phyloP scores from a whole-genome alignment of 257 asterid species.

The Nyctanthes arbortristis region DNA sequence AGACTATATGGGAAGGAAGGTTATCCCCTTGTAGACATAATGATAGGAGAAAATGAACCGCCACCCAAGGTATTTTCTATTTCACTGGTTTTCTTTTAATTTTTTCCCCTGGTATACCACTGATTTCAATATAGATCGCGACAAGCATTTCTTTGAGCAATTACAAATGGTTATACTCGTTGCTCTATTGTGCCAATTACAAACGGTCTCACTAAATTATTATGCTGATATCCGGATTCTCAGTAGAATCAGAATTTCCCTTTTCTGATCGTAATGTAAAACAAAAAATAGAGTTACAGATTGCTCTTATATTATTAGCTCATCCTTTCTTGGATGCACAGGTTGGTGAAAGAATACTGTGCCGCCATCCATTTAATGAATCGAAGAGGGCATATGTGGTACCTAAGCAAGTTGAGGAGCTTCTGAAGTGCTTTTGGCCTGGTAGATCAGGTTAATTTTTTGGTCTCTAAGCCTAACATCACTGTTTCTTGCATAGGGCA shows the following conservation, averaged over 20 bases:
- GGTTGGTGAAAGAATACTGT: slow-evolving; percentile 79
- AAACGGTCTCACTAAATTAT: neutral
- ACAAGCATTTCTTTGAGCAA: neutral
- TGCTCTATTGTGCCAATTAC: neutral
- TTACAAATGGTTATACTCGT: neutral
- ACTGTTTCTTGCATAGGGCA: neutral
- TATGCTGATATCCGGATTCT: slow-evolving; percentile 10
- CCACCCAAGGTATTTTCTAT: slow-evolving; percentile 71
- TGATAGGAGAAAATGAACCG: slow-evolving; percentile 88
- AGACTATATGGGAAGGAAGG: slow-evolving; percentile 93
- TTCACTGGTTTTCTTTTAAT: neutral
- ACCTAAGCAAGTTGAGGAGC: slow-evolving; percentile 90
- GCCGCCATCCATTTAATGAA: slow-evolving; percentile 93
- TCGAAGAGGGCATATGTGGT: slow-evolving; percentile 94
- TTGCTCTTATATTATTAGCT: slow-evolving; percentile 1
- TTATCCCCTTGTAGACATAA: slow-evolving; percentile 92
- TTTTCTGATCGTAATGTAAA: neutral
- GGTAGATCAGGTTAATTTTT: slow-evolving; percentile 65
- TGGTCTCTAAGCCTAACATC: slow-evolving; percentile 8
- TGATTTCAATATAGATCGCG: neutral
- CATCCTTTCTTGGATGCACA: slow-evolving; percentile 28
- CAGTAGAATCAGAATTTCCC: neutral
- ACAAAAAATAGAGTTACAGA: neutral
- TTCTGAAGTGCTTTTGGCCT: slow-evolving; percentile 87
- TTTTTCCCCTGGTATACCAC: neutral